Conservation (phyloP, 441 rosid species). For the California macrophylla region DNA sequence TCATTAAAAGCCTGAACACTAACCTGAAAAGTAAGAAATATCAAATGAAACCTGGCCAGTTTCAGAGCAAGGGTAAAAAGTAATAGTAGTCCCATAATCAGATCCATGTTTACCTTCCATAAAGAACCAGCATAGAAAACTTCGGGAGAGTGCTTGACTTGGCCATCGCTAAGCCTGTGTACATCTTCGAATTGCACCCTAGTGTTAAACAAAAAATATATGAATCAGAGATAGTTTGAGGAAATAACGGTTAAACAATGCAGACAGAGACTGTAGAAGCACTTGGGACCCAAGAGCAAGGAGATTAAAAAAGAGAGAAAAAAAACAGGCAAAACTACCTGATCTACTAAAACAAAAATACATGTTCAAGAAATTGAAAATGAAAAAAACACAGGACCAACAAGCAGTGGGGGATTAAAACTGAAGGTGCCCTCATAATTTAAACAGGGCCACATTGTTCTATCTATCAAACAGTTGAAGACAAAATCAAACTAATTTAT, state of each 20-base stretch:
- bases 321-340: background rate
- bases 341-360: background rate
- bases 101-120: conserved; percentile 62
- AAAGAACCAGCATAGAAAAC: conserved; percentile 88
- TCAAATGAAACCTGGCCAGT: conserved; percentile 7
- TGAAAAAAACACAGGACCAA: background rate
- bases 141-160: conserved; percentile 90
- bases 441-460: background rate
- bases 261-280: background rate
- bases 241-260: background rate
- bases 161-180: conserved; percentile 78
- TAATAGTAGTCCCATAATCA: background rate
- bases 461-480: background rate
- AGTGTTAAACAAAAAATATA: conserved; percentile 18
- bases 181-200: conserved; percentile 88
- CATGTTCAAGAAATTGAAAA: background rate
- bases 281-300: background rate
- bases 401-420: background rate
- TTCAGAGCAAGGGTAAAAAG: background rate
- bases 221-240: conserved; percentile 14
- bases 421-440: background rate
- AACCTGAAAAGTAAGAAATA: conserved; percentile 41
- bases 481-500: too few relatives aligned
- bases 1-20: conserved; percentile 89
- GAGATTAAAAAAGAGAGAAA: conserved; percentile 4